A percentile compares a stretch with the other conserved stretches of the same genome.
Conservation (phyloP, 768 basidiomycete genomes). For the Tylopilus cervinicoccineus region DNA sequence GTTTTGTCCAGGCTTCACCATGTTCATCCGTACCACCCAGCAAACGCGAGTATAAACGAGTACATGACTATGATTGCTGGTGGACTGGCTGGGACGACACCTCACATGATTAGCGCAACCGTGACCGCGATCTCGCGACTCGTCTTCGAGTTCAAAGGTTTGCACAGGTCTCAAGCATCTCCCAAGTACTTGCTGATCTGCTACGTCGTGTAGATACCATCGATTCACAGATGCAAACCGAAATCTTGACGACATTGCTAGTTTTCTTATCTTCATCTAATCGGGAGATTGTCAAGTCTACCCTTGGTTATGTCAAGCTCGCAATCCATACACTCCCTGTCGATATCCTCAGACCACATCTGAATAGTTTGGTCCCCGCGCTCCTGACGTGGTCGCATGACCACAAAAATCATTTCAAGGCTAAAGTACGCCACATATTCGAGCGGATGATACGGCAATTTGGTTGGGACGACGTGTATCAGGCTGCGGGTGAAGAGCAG, state of each 20-base stretch:
- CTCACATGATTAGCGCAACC: slow-evolving; percentile 98
- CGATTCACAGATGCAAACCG: slow-evolving; percentile 66
- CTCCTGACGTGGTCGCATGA: slow-evolving; percentile 93
- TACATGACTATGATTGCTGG: slow-evolving; percentile 97
- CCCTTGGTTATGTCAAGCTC: slow-evolving; percentile 92
- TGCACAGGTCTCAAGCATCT: neutral
- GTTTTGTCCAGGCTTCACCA: neutral
- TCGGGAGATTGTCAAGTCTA: slow-evolving; percentile 96
- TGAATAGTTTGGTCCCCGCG: slow-evolving; percentile 75
- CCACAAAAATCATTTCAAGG: slow-evolving; percentile 98
- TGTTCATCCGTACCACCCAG: slow-evolving; percentile 32
- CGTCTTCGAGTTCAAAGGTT: slow-evolving; percentile 95
- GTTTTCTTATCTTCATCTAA: slow-evolving; percentile 93
- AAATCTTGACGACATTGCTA: slow-evolving; percentile 80
- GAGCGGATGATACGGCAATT: slow-evolving; percentile 93
- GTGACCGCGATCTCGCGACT: slow-evolving; percentile 92
- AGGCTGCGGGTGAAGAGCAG: slow-evolving; percentile 71
- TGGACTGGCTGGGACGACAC: slow-evolving; percentile 87
- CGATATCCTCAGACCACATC: slow-evolving; percentile 70
- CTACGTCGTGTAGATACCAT: slow-evolving; percentile 50
- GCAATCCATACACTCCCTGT: slow-evolving; percentile 79
- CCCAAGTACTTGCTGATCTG: neutral
- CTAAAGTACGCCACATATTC: slow-evolving; percentile 94
- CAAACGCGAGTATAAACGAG: slow-evolving; percentile 77
- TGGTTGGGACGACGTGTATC: slow-evolving; percentile 79